Base-by-base conservation (phyloP, 2,329 filamentous ascomycete genomes). In the Aspergillus nomiae region DNA sequence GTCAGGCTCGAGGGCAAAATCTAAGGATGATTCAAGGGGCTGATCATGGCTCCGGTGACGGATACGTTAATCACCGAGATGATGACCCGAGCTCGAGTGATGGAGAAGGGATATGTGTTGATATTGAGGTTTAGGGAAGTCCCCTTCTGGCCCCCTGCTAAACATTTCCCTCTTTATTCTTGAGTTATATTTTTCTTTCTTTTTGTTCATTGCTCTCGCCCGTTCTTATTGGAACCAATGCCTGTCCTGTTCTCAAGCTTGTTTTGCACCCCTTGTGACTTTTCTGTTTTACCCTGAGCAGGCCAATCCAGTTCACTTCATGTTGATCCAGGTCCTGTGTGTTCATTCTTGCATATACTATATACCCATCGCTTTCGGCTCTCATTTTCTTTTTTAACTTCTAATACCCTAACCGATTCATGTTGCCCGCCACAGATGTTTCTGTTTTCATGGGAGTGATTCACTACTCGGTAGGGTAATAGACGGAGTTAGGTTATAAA, bases 71-170 rank as follows among this genome's bases (percentile, higher is more conserved):
- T 46, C 67, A 67, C 51, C 70, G 67, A 24, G 72, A 74, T 58
- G 74, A 76, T 26, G 71, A 71, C 30, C 72, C 66, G 19, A 77
- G 75, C 58, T 78, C 75, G n/a, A 76, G 74, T 65, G 76, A 78
- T 59, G 76, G 70, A 5, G 75, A 77, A 55, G 76, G 75, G 3
- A 73, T 78, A 41, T 75, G 68, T 10, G 75, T 78, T 38, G 76
- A 78, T 51, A 77, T 78, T 58, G 76, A 78, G 63, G 74, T 77
- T 53, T 77, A 65, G 69, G 46, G n/a, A 36, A 60, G 64, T 38
- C 48, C 63, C 50, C 38, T n/a, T 9, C 16, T 41, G 38, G 19
- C 14, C 38, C 14, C 19, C 38, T 16, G 16, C 34, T 16, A 41
- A 41, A 41, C 7, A 3, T 6, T 16, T n/a, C 14, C 16, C 34